Evolutionary conservation across 176 grass and related monocot genomes (phyloP).

Genomic region (Hyparrhenia diplandra): DNA sequence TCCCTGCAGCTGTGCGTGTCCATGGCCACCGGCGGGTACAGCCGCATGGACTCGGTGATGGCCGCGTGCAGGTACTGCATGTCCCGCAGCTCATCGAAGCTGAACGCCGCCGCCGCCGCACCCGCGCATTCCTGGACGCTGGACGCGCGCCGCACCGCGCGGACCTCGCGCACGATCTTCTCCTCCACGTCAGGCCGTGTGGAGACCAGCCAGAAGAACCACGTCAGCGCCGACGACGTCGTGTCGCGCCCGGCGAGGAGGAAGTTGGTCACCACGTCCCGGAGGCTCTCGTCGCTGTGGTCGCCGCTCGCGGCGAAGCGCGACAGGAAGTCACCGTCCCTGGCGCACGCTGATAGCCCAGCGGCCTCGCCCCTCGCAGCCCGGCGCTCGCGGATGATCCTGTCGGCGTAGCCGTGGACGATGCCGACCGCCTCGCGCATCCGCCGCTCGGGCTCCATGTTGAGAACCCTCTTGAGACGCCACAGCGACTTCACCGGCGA

Average conservation of each 20-base stretch:
- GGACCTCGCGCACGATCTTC: not conserved
- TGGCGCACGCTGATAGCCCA: too few relatives aligned
- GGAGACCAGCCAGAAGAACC: conserved; percentile 69
- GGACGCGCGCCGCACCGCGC: not conserved
- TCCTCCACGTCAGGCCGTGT: conserved; percentile 23
- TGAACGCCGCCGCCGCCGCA: not conserved
- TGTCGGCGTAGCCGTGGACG: conserved; percentile 35
- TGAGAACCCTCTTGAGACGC: conserved; percentile 42
- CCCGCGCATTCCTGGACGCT: not conserved
- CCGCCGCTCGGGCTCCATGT: conserved; percentile 35
- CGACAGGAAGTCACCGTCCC: conserved; percentile 42
- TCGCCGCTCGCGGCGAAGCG: conserved; percentile 43
- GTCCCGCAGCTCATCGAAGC: not conserved
- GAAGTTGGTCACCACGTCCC: conserved; percentile 67
- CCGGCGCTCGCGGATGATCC: conserved; percentile 33
- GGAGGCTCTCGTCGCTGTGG: conserved; percentile 37
- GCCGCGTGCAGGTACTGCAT: not conserved
- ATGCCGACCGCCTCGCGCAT: conserved; percentile 23
- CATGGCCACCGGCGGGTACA: not conserved
- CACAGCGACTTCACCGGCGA: conserved; percentile 11
- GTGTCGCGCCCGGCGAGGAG: conserved; percentile 63
- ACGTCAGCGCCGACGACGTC: conserved; percentile 53
- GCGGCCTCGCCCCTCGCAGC: not conserved
- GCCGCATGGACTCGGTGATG: not conserved
- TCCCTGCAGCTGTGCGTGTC: not conserved